A percentile compares a stretch with the other conserved stretches of the same genome.
Evolutionary conservation across 768 basidiomycete species (phyloP).

Genomic region (Agaricus sinodeliciosus): DNA sequence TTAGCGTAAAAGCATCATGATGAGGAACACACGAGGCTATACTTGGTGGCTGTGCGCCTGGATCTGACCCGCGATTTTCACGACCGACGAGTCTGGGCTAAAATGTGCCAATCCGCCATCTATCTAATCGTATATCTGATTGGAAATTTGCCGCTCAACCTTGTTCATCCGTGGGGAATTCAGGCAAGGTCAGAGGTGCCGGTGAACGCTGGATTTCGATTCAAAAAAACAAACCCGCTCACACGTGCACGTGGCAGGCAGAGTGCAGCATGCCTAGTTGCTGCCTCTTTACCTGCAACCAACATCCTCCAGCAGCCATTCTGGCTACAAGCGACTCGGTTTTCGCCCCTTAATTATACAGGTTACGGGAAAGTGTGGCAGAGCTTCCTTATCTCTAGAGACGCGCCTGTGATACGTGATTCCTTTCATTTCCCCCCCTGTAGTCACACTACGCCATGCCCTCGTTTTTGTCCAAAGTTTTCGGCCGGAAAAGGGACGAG

Average conservation of each 20-base stretch:
- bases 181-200: no score
- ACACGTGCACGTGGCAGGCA: conserved; percentile 7
- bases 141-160: no score
- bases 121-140: no score
- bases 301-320: conserved; percentile 3
- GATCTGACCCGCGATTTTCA: background rate
- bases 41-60: background rate
- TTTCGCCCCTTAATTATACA: background rate
- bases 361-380: conserved; percentile 5
- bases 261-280: background rate
- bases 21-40: background rate
- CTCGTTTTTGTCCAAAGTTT: conserved; percentile 73
- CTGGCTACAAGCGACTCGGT: conserved; percentile 1
- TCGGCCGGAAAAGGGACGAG: conserved; percentile 64
- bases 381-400: background rate
- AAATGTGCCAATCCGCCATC: no score
- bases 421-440: conserved; percentile 10
- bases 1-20: no score
- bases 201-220: background rate
- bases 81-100: no score
- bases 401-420: conserved; percentile 7
- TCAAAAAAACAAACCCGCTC: background rate
- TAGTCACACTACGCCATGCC: conserved; percentile 42
- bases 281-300: background rate
- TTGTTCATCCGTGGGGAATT: no score